These are phyloP conservation scores for Clavispora phyllophila DNA, from an alignment of 805 yeast genomes.

Conservation along the genomic window DNA sequence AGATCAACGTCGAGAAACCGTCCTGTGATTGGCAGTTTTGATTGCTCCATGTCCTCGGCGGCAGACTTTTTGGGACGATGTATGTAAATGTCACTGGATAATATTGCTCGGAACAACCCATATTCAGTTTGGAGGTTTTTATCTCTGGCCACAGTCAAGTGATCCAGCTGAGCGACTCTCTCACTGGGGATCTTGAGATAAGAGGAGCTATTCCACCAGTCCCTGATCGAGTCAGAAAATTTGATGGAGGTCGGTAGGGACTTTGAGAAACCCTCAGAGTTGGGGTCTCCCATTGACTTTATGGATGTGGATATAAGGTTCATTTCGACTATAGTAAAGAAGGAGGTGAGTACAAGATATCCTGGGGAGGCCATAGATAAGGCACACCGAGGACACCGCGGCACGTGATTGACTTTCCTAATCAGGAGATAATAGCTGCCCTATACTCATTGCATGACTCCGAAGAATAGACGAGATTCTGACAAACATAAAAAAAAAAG, in stretches of 20 bases:
- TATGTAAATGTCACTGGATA: conserved; percentile 26
- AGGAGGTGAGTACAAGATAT: background rate
- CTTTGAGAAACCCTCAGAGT: background rate
- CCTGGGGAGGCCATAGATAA: background rate
- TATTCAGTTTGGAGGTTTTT: conserved; percentile 28
- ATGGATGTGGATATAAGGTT: conserved; percentile 16
- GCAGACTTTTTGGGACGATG: conserved; percentile 14
- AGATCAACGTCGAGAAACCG: conserved; percentile 26
- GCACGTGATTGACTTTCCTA: background rate
- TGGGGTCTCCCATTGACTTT: conserved; percentile 23
- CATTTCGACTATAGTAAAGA: conserved; percentile 1
- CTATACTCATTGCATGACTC: background rate
- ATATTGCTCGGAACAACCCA: conserved; percentile 28
- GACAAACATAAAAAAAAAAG: no score
- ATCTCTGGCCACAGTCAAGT: conserved; percentile 16
- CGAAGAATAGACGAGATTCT: no score
- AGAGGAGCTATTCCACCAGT: conserved; percentile 35
- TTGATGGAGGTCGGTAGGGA: conserved; percentile 18
- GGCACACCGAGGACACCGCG: background rate
- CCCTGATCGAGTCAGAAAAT: conserved; percentile 22
- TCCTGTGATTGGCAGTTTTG: conserved; percentile 4
- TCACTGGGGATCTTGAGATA: conserved; percentile 17
- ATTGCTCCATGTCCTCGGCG: background rate
- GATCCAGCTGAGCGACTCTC: conserved; percentile 4
- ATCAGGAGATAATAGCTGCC: background rate